Conservation (phyloP, 306 rosid genomes). For the Ormosia emarginata region DNA sequence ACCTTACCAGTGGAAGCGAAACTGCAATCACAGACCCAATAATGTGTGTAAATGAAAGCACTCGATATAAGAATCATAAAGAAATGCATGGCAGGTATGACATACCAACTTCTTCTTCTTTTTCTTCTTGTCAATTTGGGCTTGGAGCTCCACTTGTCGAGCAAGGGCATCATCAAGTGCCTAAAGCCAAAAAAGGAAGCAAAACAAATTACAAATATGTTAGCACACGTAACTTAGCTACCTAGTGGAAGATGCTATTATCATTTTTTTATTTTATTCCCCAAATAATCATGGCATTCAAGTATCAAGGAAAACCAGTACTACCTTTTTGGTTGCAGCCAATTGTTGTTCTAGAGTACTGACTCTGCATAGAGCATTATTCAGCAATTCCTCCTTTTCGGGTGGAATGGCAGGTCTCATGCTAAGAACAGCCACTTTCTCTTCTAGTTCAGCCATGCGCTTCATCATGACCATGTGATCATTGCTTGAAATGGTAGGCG, state of each 20-base stretch:
- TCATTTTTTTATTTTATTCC: neutral
- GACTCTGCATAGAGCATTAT: slow-evolving; percentile 56
- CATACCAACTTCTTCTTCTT: slow-evolving; percentile 71
- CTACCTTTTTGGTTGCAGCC: slow-evolving; percentile 68
- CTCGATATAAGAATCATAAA: neutral
- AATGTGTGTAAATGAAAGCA: slow-evolving; percentile 1
- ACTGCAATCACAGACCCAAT: slow-evolving; percentile 52
- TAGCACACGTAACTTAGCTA: neutral
- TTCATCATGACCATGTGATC: slow-evolving; percentile 68
- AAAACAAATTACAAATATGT: neutral
- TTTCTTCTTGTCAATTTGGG: slow-evolving; percentile 68
- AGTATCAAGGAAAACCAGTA: neutral
- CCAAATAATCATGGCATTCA: neutral
- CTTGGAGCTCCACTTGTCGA: slow-evolving; percentile 53
- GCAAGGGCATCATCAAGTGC: slow-evolving; percentile 68
- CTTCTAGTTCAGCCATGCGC: slow-evolving; percentile 88
- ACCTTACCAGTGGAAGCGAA: slow-evolving; percentile 41
- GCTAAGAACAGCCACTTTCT: slow-evolving; percentile 49
- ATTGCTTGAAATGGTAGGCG: slow-evolving; percentile 22
- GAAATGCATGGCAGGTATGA: neutral
- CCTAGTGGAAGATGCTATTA: neutral
- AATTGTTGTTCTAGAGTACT: slow-evolving; percentile 59
- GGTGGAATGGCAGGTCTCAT: slow-evolving; percentile 59
- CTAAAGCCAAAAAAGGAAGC: slow-evolving; percentile 25
- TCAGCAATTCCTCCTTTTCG: slow-evolving; percentile 75